These are phyloP conservation scores for Tubosaeta brunneosetosa DNA, from an alignment of 768 basidiomycete species.

Conservation along the genomic window DNA sequence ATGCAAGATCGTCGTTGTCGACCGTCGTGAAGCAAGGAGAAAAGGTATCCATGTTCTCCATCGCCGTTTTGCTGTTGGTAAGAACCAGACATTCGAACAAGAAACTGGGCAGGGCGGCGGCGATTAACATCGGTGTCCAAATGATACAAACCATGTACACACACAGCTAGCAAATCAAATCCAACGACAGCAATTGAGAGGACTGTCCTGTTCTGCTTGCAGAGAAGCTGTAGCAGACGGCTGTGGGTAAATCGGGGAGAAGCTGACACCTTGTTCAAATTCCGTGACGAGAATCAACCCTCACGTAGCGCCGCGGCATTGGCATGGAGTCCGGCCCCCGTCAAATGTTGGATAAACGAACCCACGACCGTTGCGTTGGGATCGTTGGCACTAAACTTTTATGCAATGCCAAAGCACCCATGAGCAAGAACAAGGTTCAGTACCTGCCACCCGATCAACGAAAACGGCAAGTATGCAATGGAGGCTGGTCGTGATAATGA, in stretches of 20 bases:
- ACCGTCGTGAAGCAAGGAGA: conserved; percentile 5
- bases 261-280: not conserved
- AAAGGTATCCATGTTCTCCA: conserved; percentile 7
- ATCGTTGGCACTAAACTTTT: not conserved
- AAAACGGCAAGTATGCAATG: conserved; percentile 14
- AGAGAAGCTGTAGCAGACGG: not conserved
- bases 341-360: conserved; percentile 1
- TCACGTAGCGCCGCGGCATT: not conserved
- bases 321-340: not conserved
- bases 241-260: conserved; percentile 17
- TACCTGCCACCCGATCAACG: not conserved
- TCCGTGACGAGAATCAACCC: conserved; percentile 9
- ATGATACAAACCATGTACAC: not conserved
- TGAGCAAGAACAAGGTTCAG: conserved; percentile 4
- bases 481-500: conserved; percentile 3
- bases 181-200: not conserved
- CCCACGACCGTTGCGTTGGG: not conserved
- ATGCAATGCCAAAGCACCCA: not conserved
- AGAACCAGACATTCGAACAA: not conserved
- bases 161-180: not conserved
- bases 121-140: not conserved
- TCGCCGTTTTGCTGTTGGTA: not conserved
- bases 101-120: too few relatives aligned
- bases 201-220: not conserved
- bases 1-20: conserved; percentile 1